Evolutionary conservation across 306 rosid species (phyloP), one percentile per base, ranked within the genome.

Genomic region (Datisca glomerata): DNA sequence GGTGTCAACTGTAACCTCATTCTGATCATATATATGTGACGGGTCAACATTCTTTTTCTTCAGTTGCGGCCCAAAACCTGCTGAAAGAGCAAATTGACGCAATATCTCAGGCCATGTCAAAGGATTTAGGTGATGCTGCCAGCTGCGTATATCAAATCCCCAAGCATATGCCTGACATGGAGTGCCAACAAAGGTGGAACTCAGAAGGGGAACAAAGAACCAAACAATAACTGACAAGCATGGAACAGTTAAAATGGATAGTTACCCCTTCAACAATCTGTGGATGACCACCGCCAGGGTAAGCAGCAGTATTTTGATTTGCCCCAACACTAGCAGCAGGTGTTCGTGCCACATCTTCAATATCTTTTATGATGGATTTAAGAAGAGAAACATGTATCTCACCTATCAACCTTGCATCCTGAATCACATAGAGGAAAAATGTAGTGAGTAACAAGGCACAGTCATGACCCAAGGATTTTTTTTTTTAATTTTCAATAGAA

Each of bases 101-200:
- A 84, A 64, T 61, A 84, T 73, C 67, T 84, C 94, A 1, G 94
- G 94, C 92, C 92, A 84, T 38, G 94, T 84, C 64, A 79, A 69
- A 13, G 74, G 82, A 68, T 84, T 79, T 41, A 84, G 67, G 59
- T 68, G 74, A 15, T 16, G 57, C 55, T 65, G 74, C 92, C 94
- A 83, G 70, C 69, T 75, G 57, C 70, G 60, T 47, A 83, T 75
- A 47, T 78, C 79, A 72, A 78, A 83, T 33, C 94, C 94, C 94
- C 91, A 83, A 18, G 63, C 50, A 59, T 72, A 67, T 24, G 94
- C 94, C 94, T 83, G 68, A 37, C 17, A 34, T 41, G 20, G 48
- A 18, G 56, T 45, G 53, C 51, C 44, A 46, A n/a, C 2, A 32
- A 45, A 12, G 27, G 13, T 31, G 15, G 24, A 45, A 14, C 32